Conservation (phyloP, 2,329 filamentous ascomycete genomes). For the Pseudogymnoascus pannorum region DNA sequence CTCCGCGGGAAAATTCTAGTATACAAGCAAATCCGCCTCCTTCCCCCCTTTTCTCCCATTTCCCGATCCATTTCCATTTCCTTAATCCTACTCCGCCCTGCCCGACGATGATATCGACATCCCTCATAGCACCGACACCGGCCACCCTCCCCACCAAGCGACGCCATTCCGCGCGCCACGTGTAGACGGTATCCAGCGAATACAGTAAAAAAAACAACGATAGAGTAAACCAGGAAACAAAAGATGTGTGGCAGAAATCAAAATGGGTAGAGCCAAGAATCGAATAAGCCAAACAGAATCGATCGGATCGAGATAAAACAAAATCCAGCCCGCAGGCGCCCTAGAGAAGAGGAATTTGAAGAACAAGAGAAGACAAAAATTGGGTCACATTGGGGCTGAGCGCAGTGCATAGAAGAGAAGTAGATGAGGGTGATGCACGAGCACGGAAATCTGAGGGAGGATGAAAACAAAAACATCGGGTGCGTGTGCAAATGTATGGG, state of each 20-base stretch:
- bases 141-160: not conserved
- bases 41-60: not conserved
- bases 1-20: not conserved
- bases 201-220: not conserved
- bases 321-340: not conserved
- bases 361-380: not conserved
- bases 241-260: not conserved
- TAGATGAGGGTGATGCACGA: not conserved
- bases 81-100: not conserved
- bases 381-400: not conserved
- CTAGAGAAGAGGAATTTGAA: not conserved
- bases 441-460: not conserved
- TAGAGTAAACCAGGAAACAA: not conserved
- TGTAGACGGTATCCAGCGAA: not conserved
- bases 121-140: not conserved
- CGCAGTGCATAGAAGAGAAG: not conserved
- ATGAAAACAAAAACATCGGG: not conserved
- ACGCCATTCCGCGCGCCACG: not conserved
- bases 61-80: not conserved
- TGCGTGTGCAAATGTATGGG: not conserved
- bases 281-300: not conserved
- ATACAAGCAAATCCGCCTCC: not conserved
- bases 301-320: not conserved
- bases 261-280: not conserved
- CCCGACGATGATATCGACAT: not conserved